Percentiles rank a stretch among this genome's conserved stretches.
Conservation (phyloP, 306 rosid genomes). For the Fragaria vesca region DNA sequence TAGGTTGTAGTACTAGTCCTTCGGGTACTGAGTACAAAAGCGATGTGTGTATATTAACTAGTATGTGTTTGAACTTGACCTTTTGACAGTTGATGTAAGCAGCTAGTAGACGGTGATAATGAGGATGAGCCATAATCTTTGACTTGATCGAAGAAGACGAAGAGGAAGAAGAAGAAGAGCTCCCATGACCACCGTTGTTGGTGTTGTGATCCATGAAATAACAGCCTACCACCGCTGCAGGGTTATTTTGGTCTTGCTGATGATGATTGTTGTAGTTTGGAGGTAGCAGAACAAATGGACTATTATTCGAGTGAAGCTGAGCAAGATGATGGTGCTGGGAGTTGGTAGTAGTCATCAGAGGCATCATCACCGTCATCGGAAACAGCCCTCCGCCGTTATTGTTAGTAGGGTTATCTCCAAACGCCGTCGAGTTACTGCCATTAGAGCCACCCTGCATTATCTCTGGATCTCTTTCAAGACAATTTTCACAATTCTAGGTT, state of each 20-base stretch:
- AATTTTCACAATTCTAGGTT: slow-evolving; percentile 5
- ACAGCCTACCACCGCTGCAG: slow-evolving; percentile 36
- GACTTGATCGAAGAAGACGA: slow-evolving; percentile 59
- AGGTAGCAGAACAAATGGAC: slow-evolving; percentile 40
- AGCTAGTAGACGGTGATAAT: slow-evolving; percentile 85
- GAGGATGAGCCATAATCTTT: slow-evolving; percentile 97
- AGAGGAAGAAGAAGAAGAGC: slow-evolving; percentile 39
- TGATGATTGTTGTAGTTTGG: slow-evolving; percentile 30
- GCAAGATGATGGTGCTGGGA: slow-evolving; percentile 24
- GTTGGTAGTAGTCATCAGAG: slow-evolving; percentile 56
- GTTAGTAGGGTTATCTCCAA: slow-evolving; percentile 60
- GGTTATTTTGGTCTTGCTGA: slow-evolving; percentile 14
- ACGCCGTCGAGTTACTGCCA: slow-evolving; percentile 45
- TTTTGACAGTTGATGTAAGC: slow-evolving; percentile 92
- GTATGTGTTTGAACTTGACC: slow-evolving; percentile 38
- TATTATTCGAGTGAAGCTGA: slow-evolving; percentile 38
- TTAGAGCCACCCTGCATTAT: slow-evolving; percentile 54
- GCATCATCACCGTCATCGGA: slow-evolving; percentile 73
- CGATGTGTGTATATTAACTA: background rate
- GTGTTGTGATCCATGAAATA: slow-evolving; percentile 62
- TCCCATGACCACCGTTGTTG: slow-evolving; percentile 27
- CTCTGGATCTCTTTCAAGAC: slow-evolving; percentile 28
- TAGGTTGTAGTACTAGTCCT: background rate
- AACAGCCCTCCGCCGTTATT: slow-evolving; percentile 36
- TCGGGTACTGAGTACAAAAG: background rate